Base-by-base conservation (phyloP, 495 filamentous ascomycete genomes). In the Thermochaetoides thermophila region DNA sequence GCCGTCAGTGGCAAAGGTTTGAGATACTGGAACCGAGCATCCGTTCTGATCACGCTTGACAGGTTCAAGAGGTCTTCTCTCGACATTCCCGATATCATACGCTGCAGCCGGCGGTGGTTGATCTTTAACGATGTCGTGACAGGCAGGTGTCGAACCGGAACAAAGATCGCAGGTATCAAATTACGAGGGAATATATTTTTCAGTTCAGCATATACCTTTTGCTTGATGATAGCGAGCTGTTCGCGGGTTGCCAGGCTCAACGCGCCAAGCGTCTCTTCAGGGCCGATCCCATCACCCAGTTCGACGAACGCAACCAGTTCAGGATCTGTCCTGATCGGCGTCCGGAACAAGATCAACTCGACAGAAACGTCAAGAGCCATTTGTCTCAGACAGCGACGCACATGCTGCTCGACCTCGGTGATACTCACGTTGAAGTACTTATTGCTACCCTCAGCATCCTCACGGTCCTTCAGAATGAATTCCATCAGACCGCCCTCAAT, bases 221-320 rank as follows among this genome's bases (percentile, higher is more conserved):
- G 57, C 38, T 54, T 60, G 2, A 40, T 56, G 21, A 55, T 50
- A 17, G 46, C 54, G 3, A 61, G 34, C 31, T 55, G 56, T 26
- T 59, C 54, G 32, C 42, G 53, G 12, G 58, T 55, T 5, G 43
- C 32, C 8, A 46, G 22, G 34, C 39, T 56, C 8, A 59, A 42
- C 3, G 37, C 40, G 0, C 41, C 25, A 3, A 64, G 47, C n/a
- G 43, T 39, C 37, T 60, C 56, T 1, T 41, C 52, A 10, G 40
- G 45, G 11, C 53, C 52, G 17, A 52, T 42, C 12, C 52, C 32
- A 21, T 61, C 59, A 13, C 61, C 60, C 4, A 65, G 54, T 39
- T 66, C 63, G 21, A 65, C 40, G 27, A 67, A 65, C 23, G 55
- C 60, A 6, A 53, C 49, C 5, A 67, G 48, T 4, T 61, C 31